Conservation (phyloP, 768 basidiomycete species). For the Mycena leptocephala region DNA sequence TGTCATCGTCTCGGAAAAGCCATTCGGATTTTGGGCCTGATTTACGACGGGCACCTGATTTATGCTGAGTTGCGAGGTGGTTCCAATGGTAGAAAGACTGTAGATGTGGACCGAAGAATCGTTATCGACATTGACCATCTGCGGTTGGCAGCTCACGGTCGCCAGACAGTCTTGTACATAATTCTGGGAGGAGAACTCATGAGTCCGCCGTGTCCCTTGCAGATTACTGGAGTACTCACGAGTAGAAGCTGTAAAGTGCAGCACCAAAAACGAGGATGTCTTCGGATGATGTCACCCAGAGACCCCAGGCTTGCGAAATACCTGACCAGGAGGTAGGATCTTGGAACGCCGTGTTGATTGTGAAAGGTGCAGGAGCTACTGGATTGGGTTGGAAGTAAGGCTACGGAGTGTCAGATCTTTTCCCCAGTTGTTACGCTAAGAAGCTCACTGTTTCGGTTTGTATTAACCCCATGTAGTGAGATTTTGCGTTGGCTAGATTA, state of each 20-base stretch:
- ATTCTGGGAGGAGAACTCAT: constrained; percentile 43
- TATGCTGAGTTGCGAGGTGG: constrained; percentile 69
- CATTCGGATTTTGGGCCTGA: constrained; percentile 66
- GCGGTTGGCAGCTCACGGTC: constrained; percentile 67
- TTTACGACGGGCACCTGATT: constrained; percentile 64
- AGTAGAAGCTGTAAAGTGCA: constrained; percentile 82
- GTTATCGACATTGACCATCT: constrained; percentile 70
- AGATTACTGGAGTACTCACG: constrained; percentile 5
- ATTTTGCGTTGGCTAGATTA: constrained; percentile 70
- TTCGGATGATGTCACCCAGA: constrained; percentile 66
- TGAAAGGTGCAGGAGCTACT: constrained; percentile 71
- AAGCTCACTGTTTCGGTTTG: constrained; percentile 80
- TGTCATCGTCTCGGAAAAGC: constrained; percentile 29
- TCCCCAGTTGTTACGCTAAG: neutral
- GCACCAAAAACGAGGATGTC: constrained; percentile 80
- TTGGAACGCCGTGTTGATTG: constrained; percentile 57
- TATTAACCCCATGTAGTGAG: constrained; percentile 81
- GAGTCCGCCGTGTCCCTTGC: neutral
- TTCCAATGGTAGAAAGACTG: constrained; percentile 73
- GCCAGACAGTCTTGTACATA: constrained; percentile 67
- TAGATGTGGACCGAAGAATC: constrained; percentile 67
- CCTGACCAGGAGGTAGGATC: constrained; percentile 69
- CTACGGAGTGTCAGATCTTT: constrained; percentile 49
- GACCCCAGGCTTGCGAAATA: constrained; percentile 68
- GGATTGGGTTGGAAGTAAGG: constrained; percentile 82